Base-by-base conservation (phyloP, 768 basidiomycete genomes). In the Lentinula lateritia region DNA sequence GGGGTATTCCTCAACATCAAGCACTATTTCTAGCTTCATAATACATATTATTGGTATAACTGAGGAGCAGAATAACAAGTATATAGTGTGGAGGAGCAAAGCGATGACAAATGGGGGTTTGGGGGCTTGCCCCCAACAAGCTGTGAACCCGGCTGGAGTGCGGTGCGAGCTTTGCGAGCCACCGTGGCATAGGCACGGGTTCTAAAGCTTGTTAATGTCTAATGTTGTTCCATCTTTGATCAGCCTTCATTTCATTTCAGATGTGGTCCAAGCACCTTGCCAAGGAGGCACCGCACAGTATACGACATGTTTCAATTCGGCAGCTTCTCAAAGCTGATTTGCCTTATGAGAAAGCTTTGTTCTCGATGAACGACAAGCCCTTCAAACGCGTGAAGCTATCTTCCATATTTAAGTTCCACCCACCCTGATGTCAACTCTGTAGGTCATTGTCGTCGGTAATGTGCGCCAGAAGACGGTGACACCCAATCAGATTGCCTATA, bases 291-390 rank as follows among this genome's bases (percentile, higher is more conserved):
- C 1, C 35, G 20, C 18, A n/a, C 38, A 34, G 42, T 28, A 43
- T 58, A 7, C 56, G 56, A 32, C 56, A 43, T 43, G 45, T 58
- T 32, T 43, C 42, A 4, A 45, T 58, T 32, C 23, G 39, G 15
- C 56, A 58, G 28, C 41, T 58, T 5, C 45, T 23, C 15, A 58
- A 58, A 34, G 53, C 53, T 23, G 36, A 20, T 5, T 38, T 54
- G 5, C 35, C 38, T 20, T 54, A 54, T 8, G 61, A 58, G 2
- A 63, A 59, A 12, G 64, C 66, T 6, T 62, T 48, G 20, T 71
- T 68, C 48, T 58, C 34, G 52, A 68, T 71, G 16, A 66, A 69
- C 8, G 65, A 61, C 5, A 65, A 58, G 20, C 65, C 64, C 15
- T 60, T 71, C 18, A 62, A 64, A n/a, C 50, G 48, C 23, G 70